Percentiles rank a stretch among this genome's conserved stretches.
phyloP scores from a whole-genome alignment of 257 asterid species.

The Solanum ossicruentum region DNA sequence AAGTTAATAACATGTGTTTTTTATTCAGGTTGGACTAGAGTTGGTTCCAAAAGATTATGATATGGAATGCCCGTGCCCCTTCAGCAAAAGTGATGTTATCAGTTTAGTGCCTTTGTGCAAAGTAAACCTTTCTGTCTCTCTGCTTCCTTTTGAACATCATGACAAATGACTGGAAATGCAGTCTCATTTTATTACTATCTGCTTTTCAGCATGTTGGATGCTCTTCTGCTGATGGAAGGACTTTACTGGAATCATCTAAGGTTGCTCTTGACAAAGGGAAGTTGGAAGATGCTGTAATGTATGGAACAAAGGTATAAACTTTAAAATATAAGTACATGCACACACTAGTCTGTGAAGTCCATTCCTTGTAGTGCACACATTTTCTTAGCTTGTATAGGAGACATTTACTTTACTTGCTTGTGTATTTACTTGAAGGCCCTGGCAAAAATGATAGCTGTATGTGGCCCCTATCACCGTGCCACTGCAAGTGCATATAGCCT shows the following conservation, averaged over 20 bases:
- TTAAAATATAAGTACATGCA: neutral
- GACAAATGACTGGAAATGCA: neutral
- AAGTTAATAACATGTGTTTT: conserved; percentile 3
- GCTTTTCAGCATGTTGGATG: conserved; percentile 74
- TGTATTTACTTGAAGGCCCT: conserved; percentile 55
- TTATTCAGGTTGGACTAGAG: conserved; percentile 78
- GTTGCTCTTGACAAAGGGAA: conserved; percentile 96
- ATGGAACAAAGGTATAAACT: conserved; percentile 74
- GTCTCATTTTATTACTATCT: conserved; percentile 4
- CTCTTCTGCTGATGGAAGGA: conserved; percentile 96
- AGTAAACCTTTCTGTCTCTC: conserved; percentile 30
- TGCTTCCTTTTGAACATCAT: neutral
- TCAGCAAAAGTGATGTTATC: conserved; percentile 58
- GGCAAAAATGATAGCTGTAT: conserved; percentile 90
- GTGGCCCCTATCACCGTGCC: conserved; percentile 95
- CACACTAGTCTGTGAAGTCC: neutral
- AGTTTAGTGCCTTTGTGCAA: conserved; percentile 88
- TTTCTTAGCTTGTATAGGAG: neutral
- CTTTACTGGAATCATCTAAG: conserved; percentile 87
- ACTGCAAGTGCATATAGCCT: conserved; percentile 99
- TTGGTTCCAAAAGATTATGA: conserved; percentile 86
- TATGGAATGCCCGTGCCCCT: conserved; percentile 73
- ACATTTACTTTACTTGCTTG: neutral
- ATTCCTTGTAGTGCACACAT: neutral
- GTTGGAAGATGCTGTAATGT: conserved; percentile 86